These are phyloP conservation scores for Candida maris DNA, from an alignment of 805 yeast species.

Conservation along the genomic window DNA sequence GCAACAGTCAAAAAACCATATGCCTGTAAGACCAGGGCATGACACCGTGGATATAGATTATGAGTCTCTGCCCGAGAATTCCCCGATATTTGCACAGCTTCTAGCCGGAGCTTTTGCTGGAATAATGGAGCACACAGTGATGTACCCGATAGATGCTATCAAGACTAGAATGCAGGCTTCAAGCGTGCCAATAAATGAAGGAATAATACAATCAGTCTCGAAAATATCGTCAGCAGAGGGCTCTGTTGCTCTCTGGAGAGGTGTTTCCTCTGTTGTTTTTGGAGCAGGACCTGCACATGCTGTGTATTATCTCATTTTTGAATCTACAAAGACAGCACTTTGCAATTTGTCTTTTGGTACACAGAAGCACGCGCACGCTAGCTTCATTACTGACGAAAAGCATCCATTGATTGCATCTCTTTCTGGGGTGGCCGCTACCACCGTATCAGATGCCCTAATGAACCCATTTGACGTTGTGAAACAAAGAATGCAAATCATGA, in stretches of 20 bases:
- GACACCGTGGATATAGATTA: slow-evolving; percentile 63
- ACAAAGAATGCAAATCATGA: slow-evolving; percentile 80
- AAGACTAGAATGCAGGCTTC: slow-evolving; percentile 89
- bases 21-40: slow-evolving; percentile 15
- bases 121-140: slow-evolving; percentile 94
- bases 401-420: slow-evolving; percentile 81
- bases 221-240: slow-evolving; percentile 86
- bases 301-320: slow-evolving; percentile 91
- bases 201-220: slow-evolving; percentile 65
- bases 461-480: slow-evolving; percentile 95
- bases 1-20: slow-evolving; percentile 2
- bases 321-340: slow-evolving; percentile 62
- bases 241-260: slow-evolving; percentile 85
- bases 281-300: slow-evolving; percentile 99
- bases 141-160: slow-evolving; percentile 96
- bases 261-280: slow-evolving; percentile 82
- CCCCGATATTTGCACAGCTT: slow-evolving; percentile 77
- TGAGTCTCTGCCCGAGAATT: slow-evolving; percentile 85
- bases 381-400: slow-evolving; percentile 54
- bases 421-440: slow-evolving; percentile 90
- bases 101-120: slow-evolving; percentile 99
- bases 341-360: slow-evolving; percentile 32
- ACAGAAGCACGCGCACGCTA: slow-evolving; percentile 23
- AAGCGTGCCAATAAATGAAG: slow-evolving; percentile 28
- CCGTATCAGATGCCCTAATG: slow-evolving; percentile 93